Conservation (phyloP, 176 grass and related monocot genomes). For the Carex cristatella region DNA sequence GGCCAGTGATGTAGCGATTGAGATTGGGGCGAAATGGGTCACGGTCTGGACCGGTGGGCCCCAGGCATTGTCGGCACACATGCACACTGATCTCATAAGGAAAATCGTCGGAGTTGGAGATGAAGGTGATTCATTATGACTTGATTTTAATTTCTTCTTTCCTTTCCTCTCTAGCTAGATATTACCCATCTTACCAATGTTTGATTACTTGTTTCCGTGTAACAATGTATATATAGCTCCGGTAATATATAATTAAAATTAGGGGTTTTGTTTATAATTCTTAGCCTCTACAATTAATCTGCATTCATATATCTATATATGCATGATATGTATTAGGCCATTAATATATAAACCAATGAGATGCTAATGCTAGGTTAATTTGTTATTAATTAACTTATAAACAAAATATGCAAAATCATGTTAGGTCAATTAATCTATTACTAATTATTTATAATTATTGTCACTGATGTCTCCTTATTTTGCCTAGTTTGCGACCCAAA, state of each 20-base stretch:
- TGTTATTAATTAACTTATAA: background rate
- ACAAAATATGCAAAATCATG: too few species aligned
- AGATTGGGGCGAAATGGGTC: slow-evolving; percentile 9
- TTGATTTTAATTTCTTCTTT: background rate
- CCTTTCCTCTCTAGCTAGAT: background rate
- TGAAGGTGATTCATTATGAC: background rate
- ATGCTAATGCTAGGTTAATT: background rate
- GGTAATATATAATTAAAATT: background rate
- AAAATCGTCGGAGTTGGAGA: slow-evolving; percentile 16
- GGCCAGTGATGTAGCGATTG: background rate
- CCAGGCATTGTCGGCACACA: background rate
- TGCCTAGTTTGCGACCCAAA: too few species aligned
- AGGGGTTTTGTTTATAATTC: background rate
- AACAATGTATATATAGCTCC: background rate
- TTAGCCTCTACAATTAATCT: background rate
- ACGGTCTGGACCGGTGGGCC: slow-evolving; percentile 19
- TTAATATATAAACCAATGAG: background rate
- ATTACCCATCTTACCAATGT: too few species aligned
- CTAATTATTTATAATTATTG: too few species aligned
- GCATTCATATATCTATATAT: background rate
- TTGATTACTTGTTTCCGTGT: too few species aligned
- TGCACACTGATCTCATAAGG: slow-evolving; percentile 26
- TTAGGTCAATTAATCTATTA: too few species aligned
- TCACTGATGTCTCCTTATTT: too few species aligned
- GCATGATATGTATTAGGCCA: background rate